Evolutionary conservation across 1,139 yeast genomes (phyloP), one percentile per base, ranked within the genome.

Genomic region (Blastobotrys petasosporus): DNA sequence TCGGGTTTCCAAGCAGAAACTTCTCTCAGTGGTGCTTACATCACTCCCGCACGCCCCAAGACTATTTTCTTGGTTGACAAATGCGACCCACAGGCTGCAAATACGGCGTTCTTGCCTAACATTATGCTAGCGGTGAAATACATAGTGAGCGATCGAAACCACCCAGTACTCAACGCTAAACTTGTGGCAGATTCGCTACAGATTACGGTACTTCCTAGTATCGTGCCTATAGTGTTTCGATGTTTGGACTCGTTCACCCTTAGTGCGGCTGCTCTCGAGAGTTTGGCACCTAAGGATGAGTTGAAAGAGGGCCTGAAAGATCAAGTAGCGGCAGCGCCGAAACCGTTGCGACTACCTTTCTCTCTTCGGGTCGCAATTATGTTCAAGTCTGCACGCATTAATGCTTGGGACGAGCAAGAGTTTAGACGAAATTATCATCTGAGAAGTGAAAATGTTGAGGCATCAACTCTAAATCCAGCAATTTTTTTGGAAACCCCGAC

Each of bases 401-500:
- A 49, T 20, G 40, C 60, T 4, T 58, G 62, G 59, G 58, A 56
- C 37, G 56, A 58, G n/a, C 47, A 30, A 2, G 57, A 55, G 20
- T 57, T 54, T 44, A 34, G 40, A n/a, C 38, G 45, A 12, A 16
- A 42, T 32, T 25, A 30, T 5, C 41, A 41, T 20, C 16, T 43
- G 28, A 35, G 28, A 5, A 33, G 10, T 12, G 38, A 32, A n/a
- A 29, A 35, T 13, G 38, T 28, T 15, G 45, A 45, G n/a, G 32
- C 17, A 12, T 39, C 20, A 3, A 36, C 34, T 3, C 13, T 41
- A 16, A 37, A 28, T 9, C 80, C 85, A 0, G 77, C 90, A 0
- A 68, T 88, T 25, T 74, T 71, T 37, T 64, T 90, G 30, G 84
- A 78, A 45, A 79, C 95, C 0, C 98, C 98, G 0, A 85, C 90